A percentile compares a stretch with the other conserved stretches of the same genome.
These are phyloP conservation scores for Jimgerdemannia flammicorona DNA, from an alignment of 192 early-diverging fungal species.

Conservation along the genomic window DNA sequence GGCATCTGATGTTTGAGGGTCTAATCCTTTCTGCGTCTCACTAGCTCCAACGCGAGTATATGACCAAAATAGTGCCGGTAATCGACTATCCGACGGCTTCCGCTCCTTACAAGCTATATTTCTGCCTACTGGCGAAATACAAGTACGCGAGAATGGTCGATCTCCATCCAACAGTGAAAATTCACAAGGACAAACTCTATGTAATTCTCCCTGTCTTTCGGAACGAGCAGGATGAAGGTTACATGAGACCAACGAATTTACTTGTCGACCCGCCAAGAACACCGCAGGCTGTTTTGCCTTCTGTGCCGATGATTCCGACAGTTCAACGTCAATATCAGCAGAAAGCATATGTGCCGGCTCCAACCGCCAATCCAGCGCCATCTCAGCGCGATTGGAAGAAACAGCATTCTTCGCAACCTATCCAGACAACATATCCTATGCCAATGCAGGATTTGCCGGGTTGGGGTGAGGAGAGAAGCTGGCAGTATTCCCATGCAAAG, in stretches of 20 bases:
- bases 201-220: neutral
- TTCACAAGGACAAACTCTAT: neutral
- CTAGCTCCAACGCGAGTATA: constrained; percentile 5
- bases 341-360: neutral
- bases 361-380: neutral
- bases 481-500: neutral
- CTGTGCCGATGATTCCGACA: neutral
- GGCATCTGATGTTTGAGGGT: neutral
- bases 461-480: neutral
- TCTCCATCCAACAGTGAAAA: neutral
- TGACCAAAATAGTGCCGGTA: constrained; percentile 1
- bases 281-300: neutral
- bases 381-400: neutral
- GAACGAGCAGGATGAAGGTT: neutral
- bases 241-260: neutral
- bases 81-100: constrained; percentile 16
- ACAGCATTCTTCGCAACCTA: neutral
- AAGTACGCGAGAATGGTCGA: neutral
- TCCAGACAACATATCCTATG: neutral
- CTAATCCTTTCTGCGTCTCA: neutral
- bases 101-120: constrained; percentile 1
- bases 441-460: neutral
- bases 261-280: neutral
- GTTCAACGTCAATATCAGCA: neutral
- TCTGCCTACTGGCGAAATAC: neutral